Evolutionary conservation across 345 rosid genomes (phyloP), one percentile per base, ranked within the genome.

Genomic region (Raphanus sativus): DNA sequence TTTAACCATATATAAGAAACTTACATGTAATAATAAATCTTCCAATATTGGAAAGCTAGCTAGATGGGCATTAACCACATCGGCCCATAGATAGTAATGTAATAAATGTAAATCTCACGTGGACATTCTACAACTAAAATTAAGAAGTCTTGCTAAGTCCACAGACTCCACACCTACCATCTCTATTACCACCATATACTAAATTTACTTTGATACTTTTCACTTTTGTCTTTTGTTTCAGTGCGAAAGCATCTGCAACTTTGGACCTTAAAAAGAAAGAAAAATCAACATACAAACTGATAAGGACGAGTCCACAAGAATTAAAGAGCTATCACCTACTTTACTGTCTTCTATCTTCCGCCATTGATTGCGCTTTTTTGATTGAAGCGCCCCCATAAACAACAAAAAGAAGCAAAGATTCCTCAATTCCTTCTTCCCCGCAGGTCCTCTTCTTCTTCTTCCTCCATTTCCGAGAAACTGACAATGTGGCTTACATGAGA

Each of bases 301-400:
- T 16, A 12, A 70, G n/a, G 26, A 64, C 29, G 50, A 64, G 15
- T 38, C 24, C 11, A 5, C 2, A 4, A n/a, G 36, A 63, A 59
- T 17, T 34, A 40, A 70, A 70, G 74, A 71, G 15, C 75, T 28
- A 2, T 10, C 38, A 71, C 67, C 75, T 60, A 71, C 67, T 42
- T 71, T 62, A 42, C 67, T 61, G 52, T 60, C 75, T 42, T 60
- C 38, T 40, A 6, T 55, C 62, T 59, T 50, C 63, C 52, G 30
- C 64, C 63, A 70, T 56, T 70, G 63, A 70, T 70, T 70, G 64
- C 74, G 74, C 17, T 54, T 69, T 48, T 40, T 55, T 55, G 50
- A 69, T 69, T 69, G 33, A 11, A 34, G 50, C 21, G 68, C 63
- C 33, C 63, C 54, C 55, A 61, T 10, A 28, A 28, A 60, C 61